Base-by-base conservation (phyloP, 108 stramenopile genomes). In the Pelagomonas calceolata region DNA sequence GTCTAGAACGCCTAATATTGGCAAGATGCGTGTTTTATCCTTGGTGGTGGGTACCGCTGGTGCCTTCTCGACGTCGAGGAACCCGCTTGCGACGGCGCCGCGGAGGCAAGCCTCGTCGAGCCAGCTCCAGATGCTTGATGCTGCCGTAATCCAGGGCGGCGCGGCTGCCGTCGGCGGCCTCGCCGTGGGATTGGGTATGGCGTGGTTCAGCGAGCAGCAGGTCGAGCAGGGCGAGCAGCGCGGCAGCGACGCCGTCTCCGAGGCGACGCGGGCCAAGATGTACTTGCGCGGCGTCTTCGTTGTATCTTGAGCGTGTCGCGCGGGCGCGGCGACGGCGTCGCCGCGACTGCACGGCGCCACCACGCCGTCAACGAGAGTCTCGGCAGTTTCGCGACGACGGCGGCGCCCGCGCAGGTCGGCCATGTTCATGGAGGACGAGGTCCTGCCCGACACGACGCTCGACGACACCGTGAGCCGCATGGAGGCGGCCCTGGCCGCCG, bases 361-460 rank as follows among this genome's bases (percentile, higher is more conserved):
- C 44, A 45, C 16, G 44, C 10, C 10, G 14, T 16, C 44, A 45
- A 10, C 44, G 44, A 45, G 14, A 15, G 14, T 45, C 44, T 16
- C 44, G 14, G 14, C 14, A 45, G 16, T 15, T 45, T 15, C 10
- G 44, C 10, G 16, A 10, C 44, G 44, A 60, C 51, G 3, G 14
- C 51, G 51, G 1, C 51, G 26, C 18, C 51, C 51, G 51, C 51
- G 26, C 51, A 26, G 26, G 51, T 16, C 51, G 21, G 51, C 51
- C 7, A 60, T 60, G 51, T 60, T 60, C 51, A 60, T 60, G 51
- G 51, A 60, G 26, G 51, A 60, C 51, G 51, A 60, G 51, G 51
- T 60, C 26, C 7, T 60, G 21, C 14, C 51, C 21, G 39, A 43
- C 39, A 12, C 51, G 51, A 1, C 21, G 21, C 14, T 60, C 51